A percentile compares a stretch with the other conserved stretches of the same genome.
Conservation (phyloP, 768 basidiomycete species). For the Tremella mesenterica region DNA sequence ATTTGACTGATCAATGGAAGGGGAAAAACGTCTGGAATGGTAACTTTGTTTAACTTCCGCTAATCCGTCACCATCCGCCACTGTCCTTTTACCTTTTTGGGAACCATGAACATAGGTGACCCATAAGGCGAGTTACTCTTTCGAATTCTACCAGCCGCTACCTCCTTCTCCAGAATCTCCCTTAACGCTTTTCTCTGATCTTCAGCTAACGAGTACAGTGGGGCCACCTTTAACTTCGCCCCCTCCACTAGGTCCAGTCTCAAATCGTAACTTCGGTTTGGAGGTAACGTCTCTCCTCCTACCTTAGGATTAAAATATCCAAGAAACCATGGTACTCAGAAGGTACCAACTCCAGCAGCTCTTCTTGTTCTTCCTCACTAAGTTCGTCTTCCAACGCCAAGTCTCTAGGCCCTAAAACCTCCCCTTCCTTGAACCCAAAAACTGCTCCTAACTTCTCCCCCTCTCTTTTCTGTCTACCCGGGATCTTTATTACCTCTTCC, state of each 20-base stretch:
- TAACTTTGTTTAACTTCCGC: conserved; percentile 1
- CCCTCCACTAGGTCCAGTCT: neutral
- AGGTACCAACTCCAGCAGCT: neutral
- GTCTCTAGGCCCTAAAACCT: no score
- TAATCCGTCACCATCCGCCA: conserved; percentile 9
- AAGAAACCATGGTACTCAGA: neutral
- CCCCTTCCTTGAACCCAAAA: no score
- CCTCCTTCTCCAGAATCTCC: conserved; percentile 1
- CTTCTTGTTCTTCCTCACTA: neutral
- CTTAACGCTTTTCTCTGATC: conserved; percentile 1
- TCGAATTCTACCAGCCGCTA: neutral
- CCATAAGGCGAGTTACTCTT: neutral
- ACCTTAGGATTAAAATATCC: neutral
- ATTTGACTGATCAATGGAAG: conserved; percentile 20
- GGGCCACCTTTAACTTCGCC: conserved; percentile 1
- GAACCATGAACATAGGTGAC: neutral
- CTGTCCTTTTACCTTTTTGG: neutral
- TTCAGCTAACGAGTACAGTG: conserved; percentile 2
- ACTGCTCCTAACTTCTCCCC: no score
- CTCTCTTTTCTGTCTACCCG: no score
- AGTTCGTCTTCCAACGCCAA: no score
- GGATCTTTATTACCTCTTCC: no score
- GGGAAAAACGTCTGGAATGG: conserved; percentile 15
- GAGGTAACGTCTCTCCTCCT: conserved; percentile 7
- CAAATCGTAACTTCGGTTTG: conserved; percentile 7